Evolutionary conservation across 164 flowering plant species (phyloP).

Genomic region (Vitis cinerea): DNA sequence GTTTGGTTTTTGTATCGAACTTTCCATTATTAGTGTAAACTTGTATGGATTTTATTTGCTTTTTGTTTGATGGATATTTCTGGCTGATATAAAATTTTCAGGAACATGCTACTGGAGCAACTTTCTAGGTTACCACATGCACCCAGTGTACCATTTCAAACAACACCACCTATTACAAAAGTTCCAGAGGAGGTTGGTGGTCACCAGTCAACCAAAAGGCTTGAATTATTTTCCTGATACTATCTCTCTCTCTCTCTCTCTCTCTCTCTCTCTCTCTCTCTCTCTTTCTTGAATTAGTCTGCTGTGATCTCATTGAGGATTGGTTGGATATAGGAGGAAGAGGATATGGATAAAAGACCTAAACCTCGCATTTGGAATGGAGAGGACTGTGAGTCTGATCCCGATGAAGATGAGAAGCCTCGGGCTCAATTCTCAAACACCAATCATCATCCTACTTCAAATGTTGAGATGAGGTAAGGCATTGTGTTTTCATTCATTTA

Average conservation of each 20-base stretch:
- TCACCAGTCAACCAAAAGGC: not conserved
- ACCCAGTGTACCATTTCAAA: constrained; percentile 85
- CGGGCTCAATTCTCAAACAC: constrained; percentile 10
- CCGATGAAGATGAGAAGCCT: constrained; percentile 52
- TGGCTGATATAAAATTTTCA: constrained; percentile 16
- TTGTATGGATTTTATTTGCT: not conserved
- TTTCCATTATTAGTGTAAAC: not conserved
- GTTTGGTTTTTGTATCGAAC: too few species aligned
- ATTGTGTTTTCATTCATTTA: not conserved
- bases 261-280: not conserved
- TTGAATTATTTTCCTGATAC: not conserved
- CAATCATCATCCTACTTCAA: constrained; percentile 16
- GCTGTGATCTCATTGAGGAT: not conserved
- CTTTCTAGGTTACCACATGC: constrained; percentile 69
- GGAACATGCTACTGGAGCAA: constrained; percentile 74
- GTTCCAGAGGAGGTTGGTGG: constrained; percentile 67
- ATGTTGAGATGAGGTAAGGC: constrained; percentile 29
- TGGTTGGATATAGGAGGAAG: constrained; percentile 56
- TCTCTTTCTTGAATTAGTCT: not conserved
- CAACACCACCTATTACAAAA: constrained; percentile 53
- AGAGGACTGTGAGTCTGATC: constrained; percentile 59
- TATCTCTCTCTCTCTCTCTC: not conserved
- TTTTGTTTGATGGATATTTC: not conserved
- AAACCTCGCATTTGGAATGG: constrained; percentile 80
- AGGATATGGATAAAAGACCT: constrained; percentile 61